Base-by-base conservation (phyloP, 2,329 filamentous ascomycete genomes). In the Emergomyces africanus region DNA sequence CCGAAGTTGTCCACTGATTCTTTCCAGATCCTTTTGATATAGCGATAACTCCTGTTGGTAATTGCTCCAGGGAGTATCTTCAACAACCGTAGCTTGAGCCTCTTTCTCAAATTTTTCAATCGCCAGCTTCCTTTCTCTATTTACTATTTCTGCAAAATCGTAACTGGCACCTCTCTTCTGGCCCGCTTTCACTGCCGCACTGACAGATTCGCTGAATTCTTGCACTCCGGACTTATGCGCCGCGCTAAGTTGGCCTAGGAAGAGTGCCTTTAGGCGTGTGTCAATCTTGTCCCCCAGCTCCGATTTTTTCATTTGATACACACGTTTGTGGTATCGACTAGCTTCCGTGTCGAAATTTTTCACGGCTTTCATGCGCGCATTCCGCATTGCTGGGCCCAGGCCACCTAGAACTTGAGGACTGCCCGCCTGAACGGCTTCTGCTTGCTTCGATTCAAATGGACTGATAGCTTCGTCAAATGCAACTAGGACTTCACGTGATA, bases 111-210 rank as follows among this genome's bases (percentile, higher is more conserved):
- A 99, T 50, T 82, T 81, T 18, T 84, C 80, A 41, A 96, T 71
- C 0, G 90, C 85, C 70, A 84, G 84, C 66, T 81, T 82, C 76
- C 94, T 95, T 71, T 96, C 88, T 59, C 83, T 80, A 44, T 84
- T 83, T 5, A 99, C 94, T 66, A 97, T 96, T 65, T 95, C 88
- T 25, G 91, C 90, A 73, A 99, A 99, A 70, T 99, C 94, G 69
- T 99, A 97, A 57, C 83, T 81, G 8, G 85, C 87, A 25, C 91
- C 91, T 59, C 90, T 90, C 78, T 95, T 96, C 73, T 97, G 92
- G 2, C 92, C 92, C 30, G 83, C 80, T 74, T 97, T 99, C 64
- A 99, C 91, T 54, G 89, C 87, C 57, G 79, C 76, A n/a, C 85
- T 84, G 53, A 99, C 94, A 2, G 90, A 87, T 39, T 96, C 89